phyloP scores from a whole-genome alignment of 2,329 filamentous ascomycete genomes.

The Fusarium pseudograminearum region DNA sequence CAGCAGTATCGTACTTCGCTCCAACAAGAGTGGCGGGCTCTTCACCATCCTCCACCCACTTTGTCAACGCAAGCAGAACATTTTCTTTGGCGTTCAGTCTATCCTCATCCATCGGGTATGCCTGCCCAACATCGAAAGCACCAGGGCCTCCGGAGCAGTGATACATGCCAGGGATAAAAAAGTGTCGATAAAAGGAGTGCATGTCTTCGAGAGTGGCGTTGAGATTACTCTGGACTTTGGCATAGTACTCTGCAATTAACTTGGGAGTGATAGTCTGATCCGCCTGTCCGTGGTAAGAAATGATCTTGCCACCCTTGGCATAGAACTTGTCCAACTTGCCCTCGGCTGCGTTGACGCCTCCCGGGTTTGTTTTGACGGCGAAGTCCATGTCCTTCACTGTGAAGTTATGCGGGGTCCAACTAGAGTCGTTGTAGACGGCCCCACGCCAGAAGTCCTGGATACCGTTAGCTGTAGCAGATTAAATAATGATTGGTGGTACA shows the following conservation, averaged over 20 bases:
- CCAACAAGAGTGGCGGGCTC: not conserved
- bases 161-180: constrained; percentile 21
- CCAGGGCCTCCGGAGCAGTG: constrained; percentile 10
- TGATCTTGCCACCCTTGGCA: constrained; percentile 10
- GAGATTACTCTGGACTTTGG: constrained; percentile 4
- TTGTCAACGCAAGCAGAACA: not conserved
- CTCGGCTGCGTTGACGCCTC: constrained; percentile 11
- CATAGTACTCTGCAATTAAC: constrained; percentile 7
- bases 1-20: not conserved
- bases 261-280: constrained; percentile 19
- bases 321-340: not conserved
- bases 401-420: constrained; percentile 15
- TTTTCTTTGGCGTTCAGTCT: not conserved
- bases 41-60: constrained; percentile 6
- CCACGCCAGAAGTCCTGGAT: constrained; percentile 18
- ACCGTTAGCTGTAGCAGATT: not conserved
- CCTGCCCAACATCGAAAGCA: constrained; percentile 8
- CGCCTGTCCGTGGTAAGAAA: constrained; percentile 13
- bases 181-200: constrained; percentile 12
- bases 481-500: rapidly evolving
- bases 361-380: constrained; percentile 3
- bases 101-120: constrained; percentile 1
- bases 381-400: constrained; percentile 14
- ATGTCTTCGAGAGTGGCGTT: not conserved
- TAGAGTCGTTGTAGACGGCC: constrained; percentile 14